Evolutionary conservation across 768 basidiomycete species (phyloP), one percentile per base, ranked within the genome.

Genomic region (Kwoniella botswanensis): DNA sequence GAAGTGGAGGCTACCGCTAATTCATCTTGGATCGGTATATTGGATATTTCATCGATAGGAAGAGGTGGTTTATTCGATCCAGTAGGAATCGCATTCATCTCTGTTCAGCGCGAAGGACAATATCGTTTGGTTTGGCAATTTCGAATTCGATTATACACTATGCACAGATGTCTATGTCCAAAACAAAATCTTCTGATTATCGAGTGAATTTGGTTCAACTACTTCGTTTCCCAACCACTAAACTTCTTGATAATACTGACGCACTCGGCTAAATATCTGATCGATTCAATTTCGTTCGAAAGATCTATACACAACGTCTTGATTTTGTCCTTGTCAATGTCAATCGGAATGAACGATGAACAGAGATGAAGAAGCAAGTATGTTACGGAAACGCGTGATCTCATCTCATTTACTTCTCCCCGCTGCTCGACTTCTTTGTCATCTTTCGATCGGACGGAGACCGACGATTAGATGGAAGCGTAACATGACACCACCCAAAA

Each of bases 1-100:
- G 29, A 13, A 22, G 26, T 29, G 41, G 55, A 22, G 15, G 35
- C 35, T n/a, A 44, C 65, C 29, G 58, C 42, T 29, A 41, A 58
- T 21, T 54, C 63, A 18, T 63, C 74, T 53, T 29, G 57, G 26
- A 46, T 42, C 22, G 22, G 56, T 54, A 67, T 72, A 72, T 12
- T 63, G 50, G n/a, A 72, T 65, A 53, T 52, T 10, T 21, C 21
- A 26, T 63, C 50, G 44, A 52, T 29, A 12, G 63, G 12, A 4
- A 52, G 12, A n/a, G 63, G 63, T 3, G 63, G 63, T 50, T 17
- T 63, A 26, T 5, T 58, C 12, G 57, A 58, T 29, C 26, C 29
- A 10, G 4, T 24, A 35, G 10, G 29, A 13, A 13, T 35, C 2
- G 24, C 0, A n/a, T 2, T 58, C 57, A 22, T 58, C n/a, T 35